phyloP scores from a whole-genome alignment of 352 stramenopile genomes.

The Phytophthora multivora region DNA sequence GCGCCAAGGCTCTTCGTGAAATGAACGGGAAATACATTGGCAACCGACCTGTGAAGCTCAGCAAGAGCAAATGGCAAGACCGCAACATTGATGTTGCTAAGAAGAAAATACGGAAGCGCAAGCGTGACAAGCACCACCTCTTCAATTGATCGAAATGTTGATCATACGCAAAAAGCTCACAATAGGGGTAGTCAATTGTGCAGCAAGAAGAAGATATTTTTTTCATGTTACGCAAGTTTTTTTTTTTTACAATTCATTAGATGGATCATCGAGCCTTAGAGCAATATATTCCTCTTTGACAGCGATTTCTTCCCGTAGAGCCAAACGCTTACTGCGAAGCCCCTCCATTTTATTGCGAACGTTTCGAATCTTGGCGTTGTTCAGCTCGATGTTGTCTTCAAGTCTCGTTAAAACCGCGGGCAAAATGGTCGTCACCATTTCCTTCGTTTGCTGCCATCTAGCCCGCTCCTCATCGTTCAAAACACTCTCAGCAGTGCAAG shows the following conservation, averaged over 20 bases:
- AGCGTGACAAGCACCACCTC: constrained; percentile 75
- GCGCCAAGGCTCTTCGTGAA: constrained; percentile 93
- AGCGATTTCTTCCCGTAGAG: constrained; percentile 64
- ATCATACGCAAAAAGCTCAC: neutral
- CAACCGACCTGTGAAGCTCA: constrained; percentile 94
- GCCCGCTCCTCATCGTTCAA: constrained; percentile 41
- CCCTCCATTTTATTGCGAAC: constrained; percentile 65
- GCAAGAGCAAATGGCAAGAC: constrained; percentile 96
- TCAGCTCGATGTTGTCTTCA: constrained; percentile 69
- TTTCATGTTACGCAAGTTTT: neutral
- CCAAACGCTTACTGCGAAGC: constrained; percentile 51
- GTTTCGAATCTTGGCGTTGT: constrained; percentile 61
- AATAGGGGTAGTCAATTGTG: no score
- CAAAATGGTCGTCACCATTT: constrained; percentile 58
- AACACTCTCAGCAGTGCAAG: constrained; percentile 17
- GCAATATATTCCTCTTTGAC: constrained; percentile 66
- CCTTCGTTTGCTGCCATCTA: constrained; percentile 51
- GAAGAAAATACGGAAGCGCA: constrained; percentile 90
- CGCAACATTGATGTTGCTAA: constrained; percentile 91
- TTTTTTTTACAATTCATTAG: constrained; percentile 16
- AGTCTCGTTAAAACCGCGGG: constrained; percentile 56
- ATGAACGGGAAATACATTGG: constrained; percentile 98
- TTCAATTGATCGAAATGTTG: constrained; percentile 49
- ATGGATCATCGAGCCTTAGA: constrained; percentile 37
- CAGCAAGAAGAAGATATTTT: no score